These are phyloP conservation scores for Fusarium armeniacum DNA, from an alignment of 2,329 filamentous ascomycete genomes.

Conservation along the genomic window DNA sequence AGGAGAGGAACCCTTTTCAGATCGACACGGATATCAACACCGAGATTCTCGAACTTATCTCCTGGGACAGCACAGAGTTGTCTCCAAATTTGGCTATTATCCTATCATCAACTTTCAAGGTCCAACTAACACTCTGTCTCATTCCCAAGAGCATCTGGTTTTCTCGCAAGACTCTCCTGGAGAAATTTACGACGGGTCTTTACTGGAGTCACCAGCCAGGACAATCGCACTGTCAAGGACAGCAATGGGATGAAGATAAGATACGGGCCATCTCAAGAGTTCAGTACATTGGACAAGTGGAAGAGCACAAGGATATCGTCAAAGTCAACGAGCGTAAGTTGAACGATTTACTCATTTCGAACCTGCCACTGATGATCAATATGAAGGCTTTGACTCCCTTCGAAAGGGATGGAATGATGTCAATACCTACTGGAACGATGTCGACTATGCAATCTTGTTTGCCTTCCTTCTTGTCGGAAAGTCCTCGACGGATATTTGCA, in stretches of 20 bases:
- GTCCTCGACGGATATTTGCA: constrained; percentile 4
- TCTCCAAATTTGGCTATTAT: constrained; percentile 5
- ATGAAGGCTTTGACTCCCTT: constrained; percentile 12
- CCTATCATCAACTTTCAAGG: not conserved
- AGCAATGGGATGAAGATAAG: constrained; percentile 2
- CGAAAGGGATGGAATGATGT: constrained; percentile 13
- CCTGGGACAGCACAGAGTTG: constrained; percentile 1
- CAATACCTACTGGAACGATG: constrained; percentile 25
- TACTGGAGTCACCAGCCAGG: constrained; percentile 22
- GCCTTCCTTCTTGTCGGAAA: constrained; percentile 13
- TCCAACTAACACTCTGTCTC: constrained; percentile 17
- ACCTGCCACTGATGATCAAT: not conserved
- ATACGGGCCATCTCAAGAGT: constrained; percentile 13
- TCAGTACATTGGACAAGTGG: constrained; percentile 17
- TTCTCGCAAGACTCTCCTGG: constrained; percentile 17
- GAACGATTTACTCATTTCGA: accelerated
- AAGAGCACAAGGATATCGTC: not conserved
- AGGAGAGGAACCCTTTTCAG: not conserved
- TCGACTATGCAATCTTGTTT: constrained; percentile 26
- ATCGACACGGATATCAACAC: not conserved
- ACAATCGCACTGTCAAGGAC: not conserved
- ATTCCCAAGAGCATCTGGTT: constrained; percentile 20
- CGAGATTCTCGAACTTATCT: not conserved
- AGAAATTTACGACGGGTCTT: constrained; percentile 13
- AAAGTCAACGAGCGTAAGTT: constrained; percentile 5